Evolutionary conservation across 768 basidiomycete genomes (phyloP).

Genomic region (Boletellus sp.): DNA sequence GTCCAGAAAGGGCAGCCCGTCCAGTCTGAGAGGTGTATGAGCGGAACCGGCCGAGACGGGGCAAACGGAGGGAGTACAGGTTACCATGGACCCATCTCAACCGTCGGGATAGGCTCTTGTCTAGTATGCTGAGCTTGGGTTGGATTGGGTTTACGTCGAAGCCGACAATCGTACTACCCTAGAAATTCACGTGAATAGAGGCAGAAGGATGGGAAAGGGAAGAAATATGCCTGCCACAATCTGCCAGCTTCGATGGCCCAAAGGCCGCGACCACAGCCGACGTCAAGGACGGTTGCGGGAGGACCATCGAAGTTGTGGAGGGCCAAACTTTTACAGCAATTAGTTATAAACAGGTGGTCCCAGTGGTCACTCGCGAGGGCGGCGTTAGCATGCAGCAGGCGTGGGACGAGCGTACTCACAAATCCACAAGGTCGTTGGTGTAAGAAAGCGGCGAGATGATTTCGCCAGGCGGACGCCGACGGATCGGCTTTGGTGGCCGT

Average conservation of each 20-base stretch:
- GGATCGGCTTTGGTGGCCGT: slow-evolving; percentile 37
- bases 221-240: slow-evolving; percentile 53
- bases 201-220: background rate
- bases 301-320: slow-evolving; percentile 50
- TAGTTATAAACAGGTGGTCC: slow-evolving; percentile 63
- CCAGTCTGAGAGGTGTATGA: slow-evolving; percentile 43
- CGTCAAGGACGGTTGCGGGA: slow-evolving; percentile 55
- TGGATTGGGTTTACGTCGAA: slow-evolving; percentile 56
- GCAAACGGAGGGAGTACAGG: slow-evolving; percentile 41
- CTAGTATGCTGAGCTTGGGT: slow-evolving; percentile 39
- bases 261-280: slow-evolving; percentile 68
- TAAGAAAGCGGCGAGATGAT: slow-evolving; percentile 56
- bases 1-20: slow-evolving; percentile 57
- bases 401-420: slow-evolving; percentile 39
- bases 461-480: slow-evolving; percentile 44
- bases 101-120: slow-evolving; percentile 43
- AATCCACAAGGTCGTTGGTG: slow-evolving; percentile 46
- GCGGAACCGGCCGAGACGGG: background rate
- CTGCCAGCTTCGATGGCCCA: slow-evolving; percentile 71
- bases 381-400: background rate
- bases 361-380: slow-evolving; percentile 55
- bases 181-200: slow-evolving; percentile 4
- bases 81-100: slow-evolving; percentile 68
- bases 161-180: slow-evolving; percentile 56
- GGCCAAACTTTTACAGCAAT: slow-evolving; percentile 47